Evolutionary conservation across 345 rosid genomes (phyloP), one percentile per base, ranked within the genome.

Genomic region (Camelina sativa): DNA sequence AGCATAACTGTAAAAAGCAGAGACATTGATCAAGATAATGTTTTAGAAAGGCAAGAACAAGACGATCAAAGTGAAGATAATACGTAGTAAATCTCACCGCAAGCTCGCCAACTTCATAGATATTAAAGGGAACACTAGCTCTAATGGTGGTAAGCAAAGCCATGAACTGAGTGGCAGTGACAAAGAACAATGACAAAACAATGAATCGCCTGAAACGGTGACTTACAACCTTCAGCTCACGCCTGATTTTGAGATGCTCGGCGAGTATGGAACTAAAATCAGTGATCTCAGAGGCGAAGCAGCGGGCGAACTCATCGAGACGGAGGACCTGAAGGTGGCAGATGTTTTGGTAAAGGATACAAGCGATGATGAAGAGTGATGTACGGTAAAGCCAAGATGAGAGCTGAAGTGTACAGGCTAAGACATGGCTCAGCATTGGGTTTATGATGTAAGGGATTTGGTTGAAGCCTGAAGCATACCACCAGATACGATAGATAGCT

Each of bases 61-160:
- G 25, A 23, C 25, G 25, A 23, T 48, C 3, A 48, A 48, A 16
- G 11, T 8, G 5, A 16, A 48, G 22, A 47, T 8, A 37, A 10
- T 37, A 10, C 43, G 12, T 10, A 40, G 12, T 1, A 17, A 11
- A 1, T 62, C 55, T 56, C 82, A 90, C 97, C 54, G 79, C 77
- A 12, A 93, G 97, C 74, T 93, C 97, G 69, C 91, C 96, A 28
- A 85, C 97, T 80, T 93, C 89, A 7, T 84, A 89, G 74, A 93
- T 80, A 61, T 89, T 85, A 58, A 85, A 76, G 10, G 82, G 53
- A 63, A 91, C 80, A 46, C 81, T 83, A n/a, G 96, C 74, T 53
- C 93, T 81, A 0, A 80, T 85, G 11, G 88, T 83, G 38, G 84
- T 62, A 69, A 93, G 82, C 84, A 93, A 69, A 6, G 86, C 86